Evolutionary conservation across 306 rosid genomes (phyloP).

Genomic region (Rubus idaeus): DNA sequence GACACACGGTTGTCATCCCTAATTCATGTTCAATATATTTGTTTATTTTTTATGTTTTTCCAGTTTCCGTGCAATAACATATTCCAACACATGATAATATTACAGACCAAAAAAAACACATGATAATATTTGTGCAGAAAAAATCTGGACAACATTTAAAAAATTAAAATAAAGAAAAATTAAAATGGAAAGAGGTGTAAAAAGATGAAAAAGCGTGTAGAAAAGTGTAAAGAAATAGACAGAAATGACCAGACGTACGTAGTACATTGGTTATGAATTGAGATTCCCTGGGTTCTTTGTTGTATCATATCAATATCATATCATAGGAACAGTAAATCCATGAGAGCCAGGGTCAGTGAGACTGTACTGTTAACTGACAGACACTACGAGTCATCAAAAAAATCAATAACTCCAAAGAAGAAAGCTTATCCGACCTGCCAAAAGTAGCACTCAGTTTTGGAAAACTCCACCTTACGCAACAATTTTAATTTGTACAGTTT

Average conservation of each 20-base stretch:
- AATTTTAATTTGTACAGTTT: too few species aligned
- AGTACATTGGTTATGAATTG: constrained; percentile 9
- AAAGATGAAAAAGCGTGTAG: background rate
- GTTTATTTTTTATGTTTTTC: background rate
- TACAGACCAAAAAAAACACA: too few species aligned
- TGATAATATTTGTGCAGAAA: background rate
- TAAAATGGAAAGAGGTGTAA: background rate
- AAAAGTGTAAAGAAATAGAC: background rate
- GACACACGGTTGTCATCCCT: too few species aligned
- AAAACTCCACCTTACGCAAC: background rate
- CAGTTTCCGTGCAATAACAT: background rate
- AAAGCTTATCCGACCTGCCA: constrained; percentile 11
- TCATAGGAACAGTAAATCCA: constrained; percentile 1
- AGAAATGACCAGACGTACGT: constrained; percentile 40
- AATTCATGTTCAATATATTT: background rate
- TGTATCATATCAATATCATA: background rate
- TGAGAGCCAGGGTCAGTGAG: constrained; percentile 23
- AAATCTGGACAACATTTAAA: background rate
- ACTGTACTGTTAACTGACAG: constrained; percentile 1
- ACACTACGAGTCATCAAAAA: constrained; percentile 28
- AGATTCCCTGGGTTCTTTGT: constrained; percentile 13
- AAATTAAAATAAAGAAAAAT: background rate
- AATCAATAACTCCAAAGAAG: constrained; percentile 29
- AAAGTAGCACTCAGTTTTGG: constrained; percentile 10
- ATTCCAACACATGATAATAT: background rate